Conservation (phyloP, 1,139 yeast species). For the Yamadazyma spencermartinsiae region DNA sequence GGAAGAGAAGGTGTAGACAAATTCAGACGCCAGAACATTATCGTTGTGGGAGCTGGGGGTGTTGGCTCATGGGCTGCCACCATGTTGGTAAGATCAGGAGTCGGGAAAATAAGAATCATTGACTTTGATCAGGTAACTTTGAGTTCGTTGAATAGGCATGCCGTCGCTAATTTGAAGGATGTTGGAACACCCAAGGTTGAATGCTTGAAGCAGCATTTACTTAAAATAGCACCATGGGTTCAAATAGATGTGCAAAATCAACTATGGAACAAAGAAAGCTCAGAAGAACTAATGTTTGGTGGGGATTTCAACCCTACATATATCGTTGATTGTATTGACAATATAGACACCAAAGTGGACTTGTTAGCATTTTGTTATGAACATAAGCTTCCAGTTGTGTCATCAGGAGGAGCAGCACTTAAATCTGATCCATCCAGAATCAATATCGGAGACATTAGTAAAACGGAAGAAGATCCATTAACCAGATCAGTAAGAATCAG, state of each 20-base stretch:
- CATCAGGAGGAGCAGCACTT: constrained; percentile 97
- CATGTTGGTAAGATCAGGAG: constrained; percentile 89
- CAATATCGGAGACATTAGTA: constrained; percentile 45
- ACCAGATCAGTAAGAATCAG: constrained; percentile 87
- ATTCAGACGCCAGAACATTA: constrained; percentile 70
- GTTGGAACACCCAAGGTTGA: constrained; percentile 91
- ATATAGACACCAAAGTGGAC: constrained; percentile 92
- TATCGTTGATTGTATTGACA: constrained; percentile 93
- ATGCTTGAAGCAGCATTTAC: constrained; percentile 65
- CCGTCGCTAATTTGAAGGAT: constrained; percentile 84
- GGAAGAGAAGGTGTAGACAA: constrained; percentile 82
- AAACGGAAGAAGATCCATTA: constrained; percentile 87
- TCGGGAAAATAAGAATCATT: constrained; percentile 71
- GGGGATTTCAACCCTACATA: constrained; percentile 62
- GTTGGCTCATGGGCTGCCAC: constrained; percentile 97
- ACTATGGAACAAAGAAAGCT: constrained; percentile 69
- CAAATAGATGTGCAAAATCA: constrained; percentile 74
- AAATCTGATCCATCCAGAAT: constrained; percentile 50
- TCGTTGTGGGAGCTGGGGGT: constrained; percentile 98
- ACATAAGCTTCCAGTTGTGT: constrained; percentile 60
- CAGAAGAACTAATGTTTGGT: constrained; percentile 58
- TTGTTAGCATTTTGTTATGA: constrained; percentile 70
- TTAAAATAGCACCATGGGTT: constrained; percentile 87
- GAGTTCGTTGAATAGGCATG: constrained; percentile 89
- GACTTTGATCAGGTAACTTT: constrained; percentile 96